Base-by-base conservation (phyloP, 2,329 filamentous ascomycete genomes). In the Nannizzia gypsea region DNA sequence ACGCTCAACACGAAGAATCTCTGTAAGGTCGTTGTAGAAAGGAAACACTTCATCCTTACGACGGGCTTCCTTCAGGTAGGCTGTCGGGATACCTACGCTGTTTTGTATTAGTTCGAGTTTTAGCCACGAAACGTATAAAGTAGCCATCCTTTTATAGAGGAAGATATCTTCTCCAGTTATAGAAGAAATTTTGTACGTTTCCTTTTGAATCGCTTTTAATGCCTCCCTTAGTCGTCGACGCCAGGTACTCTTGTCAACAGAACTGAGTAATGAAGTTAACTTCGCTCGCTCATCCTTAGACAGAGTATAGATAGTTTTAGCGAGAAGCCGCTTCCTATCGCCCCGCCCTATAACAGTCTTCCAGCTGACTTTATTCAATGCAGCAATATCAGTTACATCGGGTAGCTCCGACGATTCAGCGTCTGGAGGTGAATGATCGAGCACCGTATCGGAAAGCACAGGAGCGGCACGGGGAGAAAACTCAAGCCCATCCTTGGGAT, bases 321-420 rank as follows among this genome's bases (percentile, higher is more conserved):
- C 68, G 42, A 76, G 62, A 22, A 74, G 62, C 22, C 65, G 64
- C 17, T 63, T 62, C 4, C 77, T 69, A 62, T 81, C 77, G 6
- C 62, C 48, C 1, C 69, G 66, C 6, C 70, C 67, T 40, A 72
- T 65, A 3, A 81, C 66, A 1, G 70, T 59, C 2, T 63, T 58
- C 69, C 71, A 77, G 3, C 62, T 59, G 68, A 75, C 72, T 2
- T 31, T 58, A 9, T 63, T 56, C 15, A 76, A 68, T 1, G 66
- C 68, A 6, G 62, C 58, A 17, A 70, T 62, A 61, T 71, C 67
- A 36, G 66, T 52, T 31, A 67, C 26, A 8, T 64, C 60, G 28
- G 67, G 65, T 9, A 67, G 57, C n/a, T 28, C 8, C 8, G 8
- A 26, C 13, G 31, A 13, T 36, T 36, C 31, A 8, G 24, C 11